These are phyloP conservation scores for Rhodotorula babjevae DNA, from an alignment of 768 basidiomycete genomes.

Conservation along the genomic window DNA sequence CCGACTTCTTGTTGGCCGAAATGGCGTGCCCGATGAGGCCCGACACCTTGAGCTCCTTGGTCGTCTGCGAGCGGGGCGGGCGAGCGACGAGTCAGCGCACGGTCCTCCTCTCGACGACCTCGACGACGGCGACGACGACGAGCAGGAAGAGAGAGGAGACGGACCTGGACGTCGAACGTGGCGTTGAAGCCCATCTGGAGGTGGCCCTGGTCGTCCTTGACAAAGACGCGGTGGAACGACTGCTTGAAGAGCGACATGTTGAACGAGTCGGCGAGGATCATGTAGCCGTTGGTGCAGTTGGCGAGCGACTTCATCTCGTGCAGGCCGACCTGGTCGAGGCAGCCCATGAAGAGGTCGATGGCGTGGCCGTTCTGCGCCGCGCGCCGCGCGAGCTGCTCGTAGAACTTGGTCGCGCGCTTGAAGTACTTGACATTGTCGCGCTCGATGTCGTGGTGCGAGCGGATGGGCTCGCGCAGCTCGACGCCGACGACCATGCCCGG, in stretches of 20 bases:
- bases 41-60: conserved; percentile 97
- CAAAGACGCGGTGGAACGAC: conserved; percentile 86
- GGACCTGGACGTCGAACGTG: conserved; percentile 73
- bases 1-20: conserved; percentile 92
- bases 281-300: conserved; percentile 93
- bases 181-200: conserved; percentile 98
- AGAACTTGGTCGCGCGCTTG: conserved; percentile 96
- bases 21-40: conserved; percentile 97
- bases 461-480: conserved; percentile 92
- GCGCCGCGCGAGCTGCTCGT: conserved; percentile 86
- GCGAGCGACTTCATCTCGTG: conserved; percentile 94
- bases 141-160: not conserved
- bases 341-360: conserved; percentile 91
- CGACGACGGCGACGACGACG: too few relatives aligned
- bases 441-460: conserved; percentile 98
- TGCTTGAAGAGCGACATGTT: conserved; percentile 98
- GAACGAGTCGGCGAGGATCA: conserved; percentile 94
- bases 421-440: conserved; percentile 93
- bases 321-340: conserved; percentile 93
- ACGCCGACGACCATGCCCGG: conserved; percentile 94
- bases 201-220: conserved; percentile 84
- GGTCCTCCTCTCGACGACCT: too few relatives aligned
- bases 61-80: conserved; percentile 59
- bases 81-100: too few relatives aligned
- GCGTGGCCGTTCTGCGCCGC: conserved; percentile 92